Evolutionary conservation across 108 stramenopile species (phyloP), one percentile per base, ranked within the genome.

Genomic region (Tribonema minus): DNA sequence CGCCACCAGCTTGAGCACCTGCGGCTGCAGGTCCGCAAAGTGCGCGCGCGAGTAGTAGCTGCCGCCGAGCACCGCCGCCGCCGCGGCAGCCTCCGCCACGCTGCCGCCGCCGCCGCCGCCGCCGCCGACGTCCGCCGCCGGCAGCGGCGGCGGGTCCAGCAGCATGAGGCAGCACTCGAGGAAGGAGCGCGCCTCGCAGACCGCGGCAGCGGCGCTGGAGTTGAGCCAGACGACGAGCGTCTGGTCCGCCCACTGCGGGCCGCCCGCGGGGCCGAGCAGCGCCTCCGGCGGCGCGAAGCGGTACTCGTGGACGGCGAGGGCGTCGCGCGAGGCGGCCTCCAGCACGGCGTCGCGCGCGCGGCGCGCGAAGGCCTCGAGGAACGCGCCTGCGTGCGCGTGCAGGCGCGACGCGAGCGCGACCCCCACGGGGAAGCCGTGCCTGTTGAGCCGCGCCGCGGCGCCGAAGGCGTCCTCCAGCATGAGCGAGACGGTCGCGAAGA

Each of bases 401-500:
- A 76, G 66, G 64, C 66, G 61, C 3, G 75, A 66, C 28, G 66
- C 41, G 1, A 76, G 75, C 66, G 61, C 36, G n/a, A 76, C 75
- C 0, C 75, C 75, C n/a, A 76, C 75, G 3, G 75, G 75, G n/a
- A 76, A 76, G 1, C 75, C 75, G 54, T 62, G 37, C 25, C 61
- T 67, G 58, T 65, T 76, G 3, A 76, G 54, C 27, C 30, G 23
- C 2, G 75, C 75, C 23, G 75, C 75, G 4, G 64, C 75, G 20
- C 61, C 75, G 27, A 76, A 76, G 30, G 61, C 75, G 30, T 76
- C 75, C 46, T 76, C 75, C 2, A 76, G 66, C 75, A 76, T 76
- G n/a, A 76, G 35, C 26, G 75, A 76, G 1, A 76, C 75, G 54
- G 64, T 29, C 9, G 46, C 46, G 20, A 54, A 54, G 15, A 54